Evolutionary conservation across 768 basidiomycete species (phyloP), one percentile per base, ranked within the genome.

Genomic region (Naematelia encephala): DNA sequence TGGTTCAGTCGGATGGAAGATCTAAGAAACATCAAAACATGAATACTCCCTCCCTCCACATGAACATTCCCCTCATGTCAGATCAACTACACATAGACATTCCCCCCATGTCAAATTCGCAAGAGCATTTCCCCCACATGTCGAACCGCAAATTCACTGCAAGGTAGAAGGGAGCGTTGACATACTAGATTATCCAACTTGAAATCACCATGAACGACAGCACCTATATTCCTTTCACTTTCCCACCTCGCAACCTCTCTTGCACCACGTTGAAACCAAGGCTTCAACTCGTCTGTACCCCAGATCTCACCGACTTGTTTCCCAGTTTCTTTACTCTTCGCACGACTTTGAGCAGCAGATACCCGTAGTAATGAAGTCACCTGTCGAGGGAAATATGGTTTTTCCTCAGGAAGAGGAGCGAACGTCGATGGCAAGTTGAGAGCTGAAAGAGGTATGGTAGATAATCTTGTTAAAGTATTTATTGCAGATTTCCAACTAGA

Each of bases 111-210:
- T 39, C 34, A 39, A 39, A 8, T 39, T 8, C 34, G 34, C 8
- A 39, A 39, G 34, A 16, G 34, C 34, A 8, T 16, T 8, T 8
- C 8, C 34, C 8, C 8, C 34, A 39, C 8, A 39, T 39, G 34
- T 39, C 34, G 16, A 39, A 39, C 34, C 16, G 34, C 34, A 8
- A 39, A n/a, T n/a, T n/a, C n/a, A n/a, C n/a, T n/a, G n/a, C n/a
- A n/a, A n/a, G n/a, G n/a, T n/a, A n/a, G n/a, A n/a, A n/a, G n/a
- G n/a, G n/a, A n/a, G n/a, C n/a, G n/a, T n/a, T n/a, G 34, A 39
- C 77, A 13, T 42, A 97, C 83, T 63, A 99, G 76, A 76, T 99
- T 99, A 78, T 99, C 94, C n/a, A 94, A 81, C 76, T 99, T 99
- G 75, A 90, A 98, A 77, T 99, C 94, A 25, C 94, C 94, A 73